A percentile compares a stretch with the other conserved stretches of the same genome.
Conservation (phyloP, 306 rosid species). For the Casuarina glauca region DNA sequence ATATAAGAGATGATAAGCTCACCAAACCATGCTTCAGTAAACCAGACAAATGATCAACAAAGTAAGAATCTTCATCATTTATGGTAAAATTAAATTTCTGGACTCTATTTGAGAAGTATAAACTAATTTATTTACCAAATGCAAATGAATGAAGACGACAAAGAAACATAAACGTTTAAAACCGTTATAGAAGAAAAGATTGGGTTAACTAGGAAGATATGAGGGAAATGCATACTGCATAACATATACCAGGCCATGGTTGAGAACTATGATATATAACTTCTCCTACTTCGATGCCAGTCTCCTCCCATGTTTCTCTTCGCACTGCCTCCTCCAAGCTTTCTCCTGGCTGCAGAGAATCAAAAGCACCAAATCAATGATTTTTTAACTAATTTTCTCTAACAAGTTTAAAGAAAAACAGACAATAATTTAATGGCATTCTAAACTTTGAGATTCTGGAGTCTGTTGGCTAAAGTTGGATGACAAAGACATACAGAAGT, state of each 20-base stretch:
- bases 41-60: neutral
- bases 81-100: neutral
- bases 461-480: neutral
- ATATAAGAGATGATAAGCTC: neutral
- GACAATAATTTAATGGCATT: neutral
- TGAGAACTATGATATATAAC: slow-evolving; percentile 91
- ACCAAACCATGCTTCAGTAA: neutral
- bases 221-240: slow-evolving; percentile 7
- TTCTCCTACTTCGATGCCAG: slow-evolving; percentile 92
- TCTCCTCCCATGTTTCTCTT: slow-evolving; percentile 98
- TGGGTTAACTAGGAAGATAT: neutral
- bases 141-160: neutral
- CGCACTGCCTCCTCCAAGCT: slow-evolving; percentile 96
- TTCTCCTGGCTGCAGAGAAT: slow-evolving; percentile 77
- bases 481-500: neutral
- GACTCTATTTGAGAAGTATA: neutral
- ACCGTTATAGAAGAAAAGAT: neutral
- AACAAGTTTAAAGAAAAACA: slow-evolving; percentile 3
- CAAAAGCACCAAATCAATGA: slow-evolving; percentile 19
- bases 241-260: slow-evolving; percentile 89
- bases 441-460: neutral
- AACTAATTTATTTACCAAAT: neutral
- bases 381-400: neutral
- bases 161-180: neutral
- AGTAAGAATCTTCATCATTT: neutral